phyloP scores from a whole-genome alignment of 139 green algal species.

The Chlamydomonas sphaeroides region DNA sequence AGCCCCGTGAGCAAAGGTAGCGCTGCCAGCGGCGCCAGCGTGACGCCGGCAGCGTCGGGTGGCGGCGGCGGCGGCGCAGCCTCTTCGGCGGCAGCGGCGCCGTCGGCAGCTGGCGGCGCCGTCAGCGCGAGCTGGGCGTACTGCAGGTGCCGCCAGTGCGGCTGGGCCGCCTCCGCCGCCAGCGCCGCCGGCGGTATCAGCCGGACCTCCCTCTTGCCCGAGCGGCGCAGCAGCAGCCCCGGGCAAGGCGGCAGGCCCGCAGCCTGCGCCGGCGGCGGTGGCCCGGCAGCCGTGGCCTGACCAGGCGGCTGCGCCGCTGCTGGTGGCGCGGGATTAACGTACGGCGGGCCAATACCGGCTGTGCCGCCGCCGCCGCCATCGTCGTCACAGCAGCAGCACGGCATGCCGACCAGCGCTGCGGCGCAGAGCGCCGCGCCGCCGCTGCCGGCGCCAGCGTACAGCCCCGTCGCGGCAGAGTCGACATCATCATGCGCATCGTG shows the following conservation, averaged over 20 bases:
- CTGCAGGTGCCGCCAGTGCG: constrained; percentile 15
- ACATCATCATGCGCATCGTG: too few species aligned
- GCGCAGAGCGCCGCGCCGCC: constrained; percentile 1
- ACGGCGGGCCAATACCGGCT: too few species aligned
- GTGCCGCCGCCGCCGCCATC: background rate
- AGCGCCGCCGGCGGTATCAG: background rate
- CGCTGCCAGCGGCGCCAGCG: background rate
- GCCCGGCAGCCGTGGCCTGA: too few species aligned
- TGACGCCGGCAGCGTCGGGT: background rate
- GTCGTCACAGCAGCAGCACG: background rate
- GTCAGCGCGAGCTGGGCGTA: constrained; percentile 25
- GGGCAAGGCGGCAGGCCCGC: background rate
- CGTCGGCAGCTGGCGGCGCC: too few species aligned
- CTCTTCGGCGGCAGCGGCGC: background rate
- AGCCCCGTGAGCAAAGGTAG: background rate
- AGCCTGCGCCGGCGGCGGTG: too few species aligned
- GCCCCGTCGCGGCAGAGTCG: too few species aligned
- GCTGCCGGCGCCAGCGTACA: background rate
- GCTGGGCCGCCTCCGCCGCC: background rate
- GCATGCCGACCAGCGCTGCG: constrained; percentile 3
- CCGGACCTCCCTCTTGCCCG: background rate
- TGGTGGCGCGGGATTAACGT: background rate
- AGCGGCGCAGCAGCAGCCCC: constrained; percentile 22
- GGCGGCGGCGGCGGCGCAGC: background rate
- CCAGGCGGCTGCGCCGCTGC: background rate